Evolutionary conservation across 23 red algal species (phyloP).

Genomic region (Gracilaria vermiculophylla): DNA sequence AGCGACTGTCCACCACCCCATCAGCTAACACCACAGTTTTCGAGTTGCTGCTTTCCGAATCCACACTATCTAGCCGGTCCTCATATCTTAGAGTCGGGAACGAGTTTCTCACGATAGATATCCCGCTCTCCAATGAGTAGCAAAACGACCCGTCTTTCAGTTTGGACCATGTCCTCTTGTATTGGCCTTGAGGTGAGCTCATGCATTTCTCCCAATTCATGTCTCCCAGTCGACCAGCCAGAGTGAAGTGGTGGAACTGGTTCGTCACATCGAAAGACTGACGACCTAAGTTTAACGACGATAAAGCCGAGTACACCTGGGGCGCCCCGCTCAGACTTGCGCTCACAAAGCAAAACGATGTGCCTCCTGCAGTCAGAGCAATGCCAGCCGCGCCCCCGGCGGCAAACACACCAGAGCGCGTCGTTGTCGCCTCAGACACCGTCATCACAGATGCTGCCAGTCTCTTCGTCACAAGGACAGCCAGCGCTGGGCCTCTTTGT

Average conservation of each 20-base stretch:
- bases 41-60: not conserved
- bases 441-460: constrained; percentile 44
- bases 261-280: constrained; percentile 75
- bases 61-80: not conserved
- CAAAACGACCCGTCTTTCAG: constrained; percentile 60
- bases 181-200: not conserved
- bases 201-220: constrained; percentile 44
- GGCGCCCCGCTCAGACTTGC: constrained; percentile 43
- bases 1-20: constrained; percentile 56
- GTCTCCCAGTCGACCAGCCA: constrained; percentile 71
- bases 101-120: constrained; percentile 70
- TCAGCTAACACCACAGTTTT: constrained; percentile 7
- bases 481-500: constrained; percentile 67
- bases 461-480: constrained; percentile 67
- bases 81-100: constrained; percentile 47
- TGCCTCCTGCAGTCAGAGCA: constrained; percentile 53
- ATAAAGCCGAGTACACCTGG: constrained; percentile 63
- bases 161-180: constrained; percentile 9
- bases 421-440: constrained; percentile 43
- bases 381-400: constrained; percentile 62
- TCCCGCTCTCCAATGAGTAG: constrained; percentile 53
- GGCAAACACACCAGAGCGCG: constrained; percentile 20
- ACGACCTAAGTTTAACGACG: constrained; percentile 68
- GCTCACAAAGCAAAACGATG: constrained; percentile 79
- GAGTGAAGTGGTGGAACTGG: constrained; percentile 81